Evolutionary conservation across 176 grass and related monocot species (phyloP).

Genomic region (Hyparrhenia diplandra): DNA sequence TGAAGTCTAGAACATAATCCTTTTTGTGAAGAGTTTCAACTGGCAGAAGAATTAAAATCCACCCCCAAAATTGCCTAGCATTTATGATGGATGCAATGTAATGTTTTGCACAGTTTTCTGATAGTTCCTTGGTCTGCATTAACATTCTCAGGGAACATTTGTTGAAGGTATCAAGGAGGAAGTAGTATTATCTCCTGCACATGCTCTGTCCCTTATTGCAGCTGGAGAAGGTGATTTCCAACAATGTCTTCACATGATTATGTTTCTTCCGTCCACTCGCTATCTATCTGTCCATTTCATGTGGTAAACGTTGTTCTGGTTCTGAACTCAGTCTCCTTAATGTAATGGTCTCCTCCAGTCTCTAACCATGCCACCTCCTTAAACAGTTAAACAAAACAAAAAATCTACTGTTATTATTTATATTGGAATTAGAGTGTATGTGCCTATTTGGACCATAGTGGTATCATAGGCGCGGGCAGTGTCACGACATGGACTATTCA

Average conservation of each 20-base stretch:
- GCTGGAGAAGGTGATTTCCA: constrained; percentile 81
- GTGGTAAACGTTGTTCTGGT: not conserved
- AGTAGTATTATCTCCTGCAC: constrained; percentile 97
- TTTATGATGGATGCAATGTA: not conserved
- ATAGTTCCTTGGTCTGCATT: constrained; percentile 17
- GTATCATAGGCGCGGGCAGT: not conserved
- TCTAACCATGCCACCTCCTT: not conserved
- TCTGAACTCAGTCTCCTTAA: not conserved
- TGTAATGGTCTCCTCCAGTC: not conserved
- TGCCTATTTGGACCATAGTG: not conserved
- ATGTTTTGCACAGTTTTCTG: constrained; percentile 21
- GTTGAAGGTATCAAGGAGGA: constrained; percentile 99
- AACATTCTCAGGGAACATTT: constrained; percentile 77
- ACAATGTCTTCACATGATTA: constrained; percentile 1
- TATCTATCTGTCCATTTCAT: not conserved
- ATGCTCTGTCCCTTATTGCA: constrained; percentile 96
- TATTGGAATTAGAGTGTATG: not conserved
- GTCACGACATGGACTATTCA: not conserved
- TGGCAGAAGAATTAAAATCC: constrained; percentile 13
- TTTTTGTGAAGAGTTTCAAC: not conserved
- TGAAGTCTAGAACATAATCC: not conserved
- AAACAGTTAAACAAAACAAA: not conserved
- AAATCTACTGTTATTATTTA: not conserved
- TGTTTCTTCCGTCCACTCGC: not conserved
- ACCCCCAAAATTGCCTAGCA: not conserved